Evolutionary conservation across 31 red algal genomes (phyloP), one percentile per base, ranked within the genome.

Genomic region (Asparagopsis taxiformis): DNA sequence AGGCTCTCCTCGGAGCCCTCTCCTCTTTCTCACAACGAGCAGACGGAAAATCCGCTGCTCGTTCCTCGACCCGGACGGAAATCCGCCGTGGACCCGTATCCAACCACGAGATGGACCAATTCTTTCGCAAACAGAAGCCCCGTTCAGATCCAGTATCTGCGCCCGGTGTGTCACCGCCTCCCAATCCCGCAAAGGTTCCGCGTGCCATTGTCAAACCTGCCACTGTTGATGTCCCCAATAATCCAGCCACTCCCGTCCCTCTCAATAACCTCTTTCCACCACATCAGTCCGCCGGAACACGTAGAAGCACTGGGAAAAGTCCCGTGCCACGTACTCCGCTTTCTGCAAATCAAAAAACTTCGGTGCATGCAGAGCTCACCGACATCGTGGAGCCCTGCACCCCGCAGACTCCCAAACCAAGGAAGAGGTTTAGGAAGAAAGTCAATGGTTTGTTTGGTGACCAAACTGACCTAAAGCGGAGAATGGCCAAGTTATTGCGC

Each of bases 371-470:
- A 46, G 13, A 46, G 8, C 6, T 46, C 41, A 6, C 8, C 13
- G 8, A 46, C 13, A 6, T 46, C 13, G 41, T 46, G 13, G 41
- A 46, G 41, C 41, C 41, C 41, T 46, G 41, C 13, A 46, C 41
- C 41, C 41, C 41, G 6, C 41, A 46, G 41, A 46, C 41, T 9
- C 41, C 41, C 8, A 70, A 64, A 32, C 79, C 79, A 9, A 49
- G 79, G 38, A 83, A 83, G 46, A 53, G 79, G n/a, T 83, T 83
- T 36, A 50, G 79, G 1, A 83, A 83, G 59, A 83, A 83, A 30
- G 79, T 83, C 7, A 71, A 55, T 7, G 55, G 65, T 29, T 62
- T 83, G 1, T 83, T 83, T 58, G 79, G 65, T 1, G 54, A 83
- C 31, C 67, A 83, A 0, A 83, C 79, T 6, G 79, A 83, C 20